Conservation (phyloP, 306 rosid genomes). For the Quercus berberidifolia region DNA sequence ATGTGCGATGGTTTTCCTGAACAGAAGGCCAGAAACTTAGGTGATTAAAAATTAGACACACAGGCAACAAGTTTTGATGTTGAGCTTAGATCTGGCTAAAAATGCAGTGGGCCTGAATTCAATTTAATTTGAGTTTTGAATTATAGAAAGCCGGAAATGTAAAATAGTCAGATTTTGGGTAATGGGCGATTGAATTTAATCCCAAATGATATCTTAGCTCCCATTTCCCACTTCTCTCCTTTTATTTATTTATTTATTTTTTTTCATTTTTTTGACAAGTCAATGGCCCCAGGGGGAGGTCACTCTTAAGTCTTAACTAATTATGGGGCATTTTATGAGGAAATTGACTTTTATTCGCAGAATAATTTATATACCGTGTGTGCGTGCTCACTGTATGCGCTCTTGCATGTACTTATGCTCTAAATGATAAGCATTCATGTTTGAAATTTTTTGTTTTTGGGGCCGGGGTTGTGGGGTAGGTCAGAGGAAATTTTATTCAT, state of each 20-base stretch:
- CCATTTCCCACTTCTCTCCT: background rate
- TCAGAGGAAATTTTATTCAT: no score
- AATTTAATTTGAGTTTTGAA: conserved; percentile 19
- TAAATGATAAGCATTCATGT: no score
- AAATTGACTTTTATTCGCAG: conserved; percentile 24
- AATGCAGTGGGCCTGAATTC: conserved; percentile 4
- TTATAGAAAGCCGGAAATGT: conserved; percentile 30
- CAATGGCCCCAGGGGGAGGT: background rate
- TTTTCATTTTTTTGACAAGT: background rate
- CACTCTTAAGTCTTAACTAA: background rate
- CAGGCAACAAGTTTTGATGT: background rate
- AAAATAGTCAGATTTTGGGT: conserved; percentile 30
- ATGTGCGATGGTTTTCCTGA: background rate
- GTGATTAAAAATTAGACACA: background rate
- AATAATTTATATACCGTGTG: background rate
- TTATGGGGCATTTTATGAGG: conserved; percentile 6
- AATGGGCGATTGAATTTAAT: conserved; percentile 17
- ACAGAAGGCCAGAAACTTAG: background rate
- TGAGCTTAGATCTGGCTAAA: conserved; percentile 14
- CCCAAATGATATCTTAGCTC: background rate
- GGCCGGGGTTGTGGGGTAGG: no score
- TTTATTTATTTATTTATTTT: background rate
- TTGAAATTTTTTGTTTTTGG: no score
- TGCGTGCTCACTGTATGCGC: no score
- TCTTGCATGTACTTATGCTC: background rate